Evolutionary conservation across 129 eudicot species (phyloP).

Genomic region (Solidago caesia): DNA sequence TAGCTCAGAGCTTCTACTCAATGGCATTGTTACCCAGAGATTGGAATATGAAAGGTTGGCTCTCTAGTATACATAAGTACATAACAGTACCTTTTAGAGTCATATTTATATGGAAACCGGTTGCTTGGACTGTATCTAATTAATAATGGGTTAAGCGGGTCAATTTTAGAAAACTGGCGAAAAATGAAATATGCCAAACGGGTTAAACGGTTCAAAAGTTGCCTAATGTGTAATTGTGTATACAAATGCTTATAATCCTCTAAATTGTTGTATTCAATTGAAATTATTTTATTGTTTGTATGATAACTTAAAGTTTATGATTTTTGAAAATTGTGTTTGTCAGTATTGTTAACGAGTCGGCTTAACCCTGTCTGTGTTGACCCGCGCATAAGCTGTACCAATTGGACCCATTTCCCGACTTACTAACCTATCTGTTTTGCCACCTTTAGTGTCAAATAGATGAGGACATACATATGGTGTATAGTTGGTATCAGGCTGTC

Average conservation of each 20-base stretch:
- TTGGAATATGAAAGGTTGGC: conserved; percentile 78
- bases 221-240: background rate
- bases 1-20: conserved; percentile 83
- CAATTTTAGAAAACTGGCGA: background rate
- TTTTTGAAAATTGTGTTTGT: no score
- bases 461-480: background rate
- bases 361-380: background rate
- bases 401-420: background rate
- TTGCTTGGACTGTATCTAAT: background rate
- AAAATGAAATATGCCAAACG: background rate
- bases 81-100: no score
- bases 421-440: background rate
- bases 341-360: no score
- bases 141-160: background rate
- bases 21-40: conserved; percentile 84
- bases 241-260: background rate
- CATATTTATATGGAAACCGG: no score
- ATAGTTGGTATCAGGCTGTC: background rate
- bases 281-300: background rate
- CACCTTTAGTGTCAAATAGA: background rate
- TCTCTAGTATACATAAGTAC: background rate
- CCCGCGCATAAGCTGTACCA: background rate
- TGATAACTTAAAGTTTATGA: background rate
- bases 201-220: background rate
- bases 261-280: background rate